A percentile compares a stretch with the other conserved stretches of the same genome.
phyloP scores from a whole-genome alignment of 2,329 filamentous ascomycete genomes.

The Thielaviopsis cerberus region DNA sequence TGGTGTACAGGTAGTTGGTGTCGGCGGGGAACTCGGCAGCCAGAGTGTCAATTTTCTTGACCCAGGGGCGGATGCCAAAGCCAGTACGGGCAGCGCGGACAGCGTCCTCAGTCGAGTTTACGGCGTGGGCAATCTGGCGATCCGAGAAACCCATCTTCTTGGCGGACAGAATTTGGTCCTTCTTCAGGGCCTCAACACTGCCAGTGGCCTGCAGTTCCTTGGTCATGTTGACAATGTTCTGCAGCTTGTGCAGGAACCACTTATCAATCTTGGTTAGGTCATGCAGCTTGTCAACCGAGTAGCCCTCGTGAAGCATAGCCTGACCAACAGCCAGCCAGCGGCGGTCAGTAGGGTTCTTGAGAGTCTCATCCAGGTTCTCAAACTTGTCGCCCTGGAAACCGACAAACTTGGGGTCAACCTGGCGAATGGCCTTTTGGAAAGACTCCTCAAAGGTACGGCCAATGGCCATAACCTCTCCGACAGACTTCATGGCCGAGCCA shows the following conservation, averaged over 20 bases:
- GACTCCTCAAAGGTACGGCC: constrained; percentile 96
- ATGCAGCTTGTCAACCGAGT: constrained; percentile 79
- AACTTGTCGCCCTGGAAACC: constrained; percentile 95
- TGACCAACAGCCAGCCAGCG: constrained; percentile 95
- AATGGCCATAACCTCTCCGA: constrained; percentile 98
- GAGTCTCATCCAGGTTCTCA: constrained; percentile 73
- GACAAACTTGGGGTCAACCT: constrained; percentile 80
- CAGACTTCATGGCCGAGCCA: constrained; percentile 95
- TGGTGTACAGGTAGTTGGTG: constrained; percentile 93
- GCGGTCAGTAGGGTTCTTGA: constrained; percentile 85
- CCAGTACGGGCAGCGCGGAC: constrained; percentile 69
- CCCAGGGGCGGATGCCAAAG: constrained; percentile 77
- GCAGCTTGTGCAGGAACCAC: constrained; percentile 96
- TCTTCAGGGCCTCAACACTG: constrained; percentile 65
- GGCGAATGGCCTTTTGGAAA: constrained; percentile 95
- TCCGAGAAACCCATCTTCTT: constrained; percentile 98
- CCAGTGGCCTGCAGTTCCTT: constrained; percentile 70
- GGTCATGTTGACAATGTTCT: constrained; percentile 88
- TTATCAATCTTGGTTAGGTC: constrained; percentile 97
- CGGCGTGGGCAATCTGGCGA: constrained; percentile 74
- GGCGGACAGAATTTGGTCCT: constrained; percentile 71
- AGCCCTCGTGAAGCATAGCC: constrained; percentile 93
- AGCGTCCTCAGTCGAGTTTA: constrained; percentile 72
- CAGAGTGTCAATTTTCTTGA: constrained; percentile 71
- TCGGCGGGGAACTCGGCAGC: constrained; percentile 90